Evolutionary conservation across 2,329 filamentous ascomycete genomes (phyloP), one percentile per base, ranked within the genome.

Genomic region (Talaromyces sp.): DNA sequence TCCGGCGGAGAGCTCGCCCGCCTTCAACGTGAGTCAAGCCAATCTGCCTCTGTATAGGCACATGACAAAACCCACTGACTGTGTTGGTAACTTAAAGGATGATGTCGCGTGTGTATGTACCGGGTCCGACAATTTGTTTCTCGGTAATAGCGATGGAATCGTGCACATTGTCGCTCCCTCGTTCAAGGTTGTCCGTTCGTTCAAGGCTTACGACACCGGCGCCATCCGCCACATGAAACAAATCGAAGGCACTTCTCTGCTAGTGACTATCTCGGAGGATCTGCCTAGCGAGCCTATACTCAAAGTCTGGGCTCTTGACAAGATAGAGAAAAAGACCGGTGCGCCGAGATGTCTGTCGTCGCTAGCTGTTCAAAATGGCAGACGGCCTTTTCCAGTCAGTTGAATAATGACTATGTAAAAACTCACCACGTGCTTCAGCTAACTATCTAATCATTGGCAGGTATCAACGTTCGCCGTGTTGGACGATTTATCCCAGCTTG

Each of bases 281-380:
- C 80, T 97, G 57, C 89, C 89, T 43, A 89, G 85, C 68, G 92
- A 97, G 68, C 93, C 94, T 0, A 83, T 93, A 21, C 77, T 99
- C 62, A 97, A 96, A 74, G 93, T 97, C n/a, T 99, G 94, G 94
- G 93, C 91, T 24, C 81, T 99, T 67, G 92, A 97, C 72, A 95
- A 92, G 76, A 83, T 88, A 3, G 91, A 96, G 66, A 97, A 94
- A 83, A 97, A 95, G 82, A 95, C 91, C 4, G 92, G 92, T 48
- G 81, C 88, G 63, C 94, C 94, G 17, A 90, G 88, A 43, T 97
- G 94, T 72, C 82, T 96, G 65, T 96, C 91, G 70, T 94, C 89
- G 0, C 78, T 97, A 56, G 86, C 83, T 24, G 88, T 99, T 65
- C 90, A 92, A 72, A 97, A 97, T 78, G 92, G 90, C 46, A 85